These are phyloP conservation scores for Gyrodon lividus DNA, from an alignment of 768 basidiomycete genomes.

Conservation along the genomic window DNA sequence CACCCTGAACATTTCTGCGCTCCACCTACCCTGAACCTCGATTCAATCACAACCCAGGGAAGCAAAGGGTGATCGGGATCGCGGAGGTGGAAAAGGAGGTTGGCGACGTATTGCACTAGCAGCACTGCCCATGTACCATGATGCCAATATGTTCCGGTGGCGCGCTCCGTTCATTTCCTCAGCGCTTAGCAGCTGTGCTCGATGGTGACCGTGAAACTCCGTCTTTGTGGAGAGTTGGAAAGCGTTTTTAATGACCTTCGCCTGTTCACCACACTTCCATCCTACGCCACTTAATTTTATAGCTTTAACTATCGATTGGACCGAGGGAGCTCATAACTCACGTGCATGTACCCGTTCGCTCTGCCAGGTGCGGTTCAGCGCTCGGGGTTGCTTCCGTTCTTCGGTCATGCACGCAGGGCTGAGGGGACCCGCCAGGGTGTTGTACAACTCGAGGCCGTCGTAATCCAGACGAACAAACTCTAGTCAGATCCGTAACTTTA, in stretches of 20 bases:
- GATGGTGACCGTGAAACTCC: slow-evolving; percentile 25
- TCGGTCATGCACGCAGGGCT: too few species aligned
- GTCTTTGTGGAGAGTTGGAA: background rate
- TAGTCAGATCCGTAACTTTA: slow-evolving; percentile 18
- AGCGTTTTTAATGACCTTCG: slow-evolving; percentile 22
- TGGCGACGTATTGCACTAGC: background rate
- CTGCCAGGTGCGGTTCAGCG: too few species aligned
- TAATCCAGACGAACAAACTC: too few species aligned
- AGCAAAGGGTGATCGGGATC: background rate
- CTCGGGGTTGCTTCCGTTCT: too few species aligned
- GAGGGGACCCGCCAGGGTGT: too few species aligned
- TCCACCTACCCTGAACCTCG: background rate
- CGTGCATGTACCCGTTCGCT: too few species aligned
- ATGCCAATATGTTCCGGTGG: background rate
- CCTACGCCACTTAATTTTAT: slow-evolving; percentile 9
- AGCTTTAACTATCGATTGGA: background rate
- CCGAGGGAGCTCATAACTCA: background rate
- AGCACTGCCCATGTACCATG: too few species aligned
- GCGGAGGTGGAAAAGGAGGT: background rate
- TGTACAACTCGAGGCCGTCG: too few species aligned
- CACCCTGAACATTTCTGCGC: background rate
- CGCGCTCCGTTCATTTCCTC: slow-evolving; percentile 17
- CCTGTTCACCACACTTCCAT: slow-evolving; percentile 1
- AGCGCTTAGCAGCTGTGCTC: slow-evolving; percentile 35
- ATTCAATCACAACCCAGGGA: background rate